A percentile compares a stretch with the other conserved stretches of the same genome.
phyloP scores from a whole-genome alignment of 306 rosid species.

The Sophora flavescens region DNA sequence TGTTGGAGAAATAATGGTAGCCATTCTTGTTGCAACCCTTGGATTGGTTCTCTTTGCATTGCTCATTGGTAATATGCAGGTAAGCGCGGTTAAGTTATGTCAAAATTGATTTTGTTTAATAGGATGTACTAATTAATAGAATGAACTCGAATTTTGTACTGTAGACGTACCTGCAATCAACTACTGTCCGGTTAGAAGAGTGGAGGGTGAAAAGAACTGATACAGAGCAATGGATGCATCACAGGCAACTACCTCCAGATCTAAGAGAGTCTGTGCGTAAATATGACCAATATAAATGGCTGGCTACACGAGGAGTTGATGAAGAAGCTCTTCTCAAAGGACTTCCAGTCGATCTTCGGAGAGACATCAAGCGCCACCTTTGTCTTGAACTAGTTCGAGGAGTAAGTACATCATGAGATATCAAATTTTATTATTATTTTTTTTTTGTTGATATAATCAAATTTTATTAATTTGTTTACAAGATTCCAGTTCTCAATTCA shows the following conservation, averaged over 20 bases:
- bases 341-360: conserved; percentile 81
- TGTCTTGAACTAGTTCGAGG: conserved; percentile 91
- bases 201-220: conserved; percentile 95
- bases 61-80: conserved; percentile 98
- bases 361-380: conserved; percentile 97
- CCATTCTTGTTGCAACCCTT: conserved; percentile 80
- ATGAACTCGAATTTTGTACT: conserved; percentile 21
- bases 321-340: conserved; percentile 84
- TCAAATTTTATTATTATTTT: not conserved
- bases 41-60: conserved; percentile 90
- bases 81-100: conserved; percentile 42
- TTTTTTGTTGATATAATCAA: too few species aligned
- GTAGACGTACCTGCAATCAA: conserved; percentile 91
- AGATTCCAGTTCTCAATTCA: conserved; percentile 2
- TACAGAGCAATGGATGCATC: conserved; percentile 98
- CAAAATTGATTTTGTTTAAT: too few species aligned
- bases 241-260: conserved; percentile 81
- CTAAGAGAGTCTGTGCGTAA: conserved; percentile 74
- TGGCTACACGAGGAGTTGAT: conserved; percentile 92
- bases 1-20: conserved; percentile 83
- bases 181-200: conserved; percentile 85
- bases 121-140: too few species aligned
- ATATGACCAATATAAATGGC: conserved; percentile 92
- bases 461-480: not conserved
- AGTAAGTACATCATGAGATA: conserved; percentile 52